Evolutionary conservation across 2,329 filamentous ascomycete genomes (phyloP).

Genomic region (Ceratocystis harringtonii): DNA sequence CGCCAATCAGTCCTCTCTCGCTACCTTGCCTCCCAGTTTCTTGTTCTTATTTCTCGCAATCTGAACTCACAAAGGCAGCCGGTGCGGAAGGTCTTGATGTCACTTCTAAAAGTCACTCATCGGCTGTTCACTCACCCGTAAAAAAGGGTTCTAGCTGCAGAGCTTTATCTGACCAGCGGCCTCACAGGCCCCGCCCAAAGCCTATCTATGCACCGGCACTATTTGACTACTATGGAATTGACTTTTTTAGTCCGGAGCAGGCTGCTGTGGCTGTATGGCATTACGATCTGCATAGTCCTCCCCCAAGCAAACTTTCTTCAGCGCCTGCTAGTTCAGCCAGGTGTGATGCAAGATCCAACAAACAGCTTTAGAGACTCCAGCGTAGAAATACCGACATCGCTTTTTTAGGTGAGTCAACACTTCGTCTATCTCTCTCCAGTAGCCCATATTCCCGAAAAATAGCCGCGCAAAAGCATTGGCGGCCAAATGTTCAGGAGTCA

Average conservation of each 20-base stretch:
- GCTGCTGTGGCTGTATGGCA: constrained; percentile 4
- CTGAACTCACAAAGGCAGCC: not conserved
- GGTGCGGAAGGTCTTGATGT: not conserved
- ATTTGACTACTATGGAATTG: constrained; percentile 7
- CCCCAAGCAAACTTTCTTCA: not conserved
- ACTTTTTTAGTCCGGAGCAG: constrained; percentile 15
- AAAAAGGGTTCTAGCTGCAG: not conserved
- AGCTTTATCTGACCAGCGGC: not conserved
- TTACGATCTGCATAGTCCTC: constrained; percentile 1
- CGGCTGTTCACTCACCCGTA: not conserved
- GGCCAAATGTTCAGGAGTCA: not conserved
- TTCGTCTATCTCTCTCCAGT: not conserved
- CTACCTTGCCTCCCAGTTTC: not conserved
- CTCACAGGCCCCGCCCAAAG: not conserved
- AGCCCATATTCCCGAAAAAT: not conserved
- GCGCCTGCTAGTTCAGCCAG: not conserved
- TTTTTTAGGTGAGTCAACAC: not conserved
- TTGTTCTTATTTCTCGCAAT: not conserved
- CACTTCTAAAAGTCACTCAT: too few species aligned
- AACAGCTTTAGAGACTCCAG: not conserved
- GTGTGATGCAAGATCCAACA: too few species aligned
- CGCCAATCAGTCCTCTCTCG: not conserved
- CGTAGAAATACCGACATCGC: not conserved
- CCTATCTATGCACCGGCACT: constrained; percentile 12
- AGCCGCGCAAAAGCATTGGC: not conserved